Percentiles rank a stretch among this genome's conserved stretches.
These are phyloP conservation scores for Penicillium oxalicum DNA, from an alignment of 2,329 filamentous ascomycete genomes.

Conservation along the genomic window DNA sequence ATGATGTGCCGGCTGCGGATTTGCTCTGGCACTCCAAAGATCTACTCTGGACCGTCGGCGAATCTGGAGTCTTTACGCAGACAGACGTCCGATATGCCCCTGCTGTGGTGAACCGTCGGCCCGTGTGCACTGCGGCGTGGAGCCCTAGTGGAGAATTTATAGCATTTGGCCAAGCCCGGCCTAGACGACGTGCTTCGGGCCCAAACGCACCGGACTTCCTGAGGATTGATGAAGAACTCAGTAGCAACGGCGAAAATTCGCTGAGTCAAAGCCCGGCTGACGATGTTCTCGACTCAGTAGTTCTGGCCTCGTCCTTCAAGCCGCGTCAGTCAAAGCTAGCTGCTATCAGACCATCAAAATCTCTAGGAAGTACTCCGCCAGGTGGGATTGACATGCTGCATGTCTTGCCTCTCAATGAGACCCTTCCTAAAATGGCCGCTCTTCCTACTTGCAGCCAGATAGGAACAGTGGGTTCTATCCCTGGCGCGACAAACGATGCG, in stretches of 20 bases:
- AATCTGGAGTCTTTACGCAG: slow-evolving; percentile 57
- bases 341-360: slow-evolving; percentile 47
- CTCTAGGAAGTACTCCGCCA: slow-evolving; percentile 50
- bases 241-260: slow-evolving; percentile 43
- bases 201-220: slow-evolving; percentile 39
- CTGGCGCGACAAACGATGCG: slow-evolving; percentile 41
- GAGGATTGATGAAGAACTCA: slow-evolving; percentile 37
- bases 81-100: slow-evolving; percentile 56
- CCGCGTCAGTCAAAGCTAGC: slow-evolving; percentile 43
- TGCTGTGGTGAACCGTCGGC: slow-evolving; percentile 53
- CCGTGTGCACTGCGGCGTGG: slow-evolving; percentile 52
- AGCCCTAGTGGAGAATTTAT: slow-evolving; percentile 54
- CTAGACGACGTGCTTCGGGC: slow-evolving; percentile 38
- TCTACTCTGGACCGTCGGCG: slow-evolving; percentile 58
- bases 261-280: slow-evolving; percentile 51
- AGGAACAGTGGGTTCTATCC: slow-evolving; percentile 46
- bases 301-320: slow-evolving; percentile 46
- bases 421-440: slow-evolving; percentile 38
- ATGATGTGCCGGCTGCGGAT: slow-evolving; percentile 52
- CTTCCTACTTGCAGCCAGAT: slow-evolving; percentile 41
- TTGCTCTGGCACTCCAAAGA: slow-evolving; percentile 61
- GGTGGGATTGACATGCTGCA: slow-evolving; percentile 41
- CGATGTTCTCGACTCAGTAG: slow-evolving; percentile 52
- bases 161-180: slow-evolving; percentile 50
- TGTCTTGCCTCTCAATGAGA: slow-evolving; percentile 48